A percentile compares a stretch with the other conserved stretches of the same genome.
phyloP scores from a whole-genome alignment of 345 rosid species.

The Linum trigynum region DNA sequence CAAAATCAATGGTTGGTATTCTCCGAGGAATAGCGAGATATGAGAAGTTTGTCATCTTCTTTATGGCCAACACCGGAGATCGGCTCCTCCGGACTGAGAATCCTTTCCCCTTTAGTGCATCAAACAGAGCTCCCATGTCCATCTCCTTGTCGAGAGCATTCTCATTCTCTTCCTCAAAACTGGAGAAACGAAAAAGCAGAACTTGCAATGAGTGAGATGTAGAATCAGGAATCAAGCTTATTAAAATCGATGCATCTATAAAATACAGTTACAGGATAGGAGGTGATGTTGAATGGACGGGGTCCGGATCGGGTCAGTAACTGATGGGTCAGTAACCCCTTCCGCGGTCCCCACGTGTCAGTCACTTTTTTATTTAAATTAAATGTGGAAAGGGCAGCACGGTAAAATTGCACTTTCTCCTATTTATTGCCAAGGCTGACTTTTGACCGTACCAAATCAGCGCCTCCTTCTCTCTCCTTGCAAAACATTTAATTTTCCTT shows the following conservation, averaged over 20 bases:
- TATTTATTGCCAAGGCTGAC: too few species aligned
- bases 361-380: too few species aligned
- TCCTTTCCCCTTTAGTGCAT: constrained; percentile 50
- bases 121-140: constrained; percentile 67
- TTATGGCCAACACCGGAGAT: constrained; percentile 30
- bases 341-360: too few species aligned
- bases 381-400: too few species aligned
- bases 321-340: too few species aligned
- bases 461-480: too few species aligned
- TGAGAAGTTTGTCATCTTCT: constrained; percentile 27
- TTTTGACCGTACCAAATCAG: too few species aligned
- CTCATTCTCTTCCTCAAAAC: constrained; percentile 41
- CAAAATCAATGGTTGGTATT: constrained; percentile 39
- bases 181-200: constrained; percentile 17
- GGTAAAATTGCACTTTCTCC: too few species aligned
- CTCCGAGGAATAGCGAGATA: constrained; percentile 37
- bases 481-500: too few species aligned
- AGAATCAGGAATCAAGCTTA: neutral
- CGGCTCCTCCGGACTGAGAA: constrained; percentile 44
- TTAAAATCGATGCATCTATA: neutral
- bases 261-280: neutral
- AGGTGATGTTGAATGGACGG: too few species aligned
- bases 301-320: neutral
- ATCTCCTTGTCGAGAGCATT: constrained; percentile 39
- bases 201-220: neutral